Conservation (phyloP, 2,329 filamentous ascomycete genomes). For the Penicillium sp. region DNA sequence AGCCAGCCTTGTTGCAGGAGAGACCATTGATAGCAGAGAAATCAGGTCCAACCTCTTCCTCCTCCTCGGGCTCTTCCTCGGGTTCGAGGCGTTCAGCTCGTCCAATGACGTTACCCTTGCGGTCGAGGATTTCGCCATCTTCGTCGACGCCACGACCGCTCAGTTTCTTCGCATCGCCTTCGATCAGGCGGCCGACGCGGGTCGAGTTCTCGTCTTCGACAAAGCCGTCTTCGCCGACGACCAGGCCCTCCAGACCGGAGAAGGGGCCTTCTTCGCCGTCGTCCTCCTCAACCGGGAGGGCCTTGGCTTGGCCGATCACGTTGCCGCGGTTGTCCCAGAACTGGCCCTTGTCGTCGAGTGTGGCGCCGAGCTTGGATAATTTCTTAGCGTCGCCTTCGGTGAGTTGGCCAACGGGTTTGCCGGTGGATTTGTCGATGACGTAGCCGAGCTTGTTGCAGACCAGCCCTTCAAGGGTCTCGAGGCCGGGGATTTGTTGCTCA, state of each 20-base stretch:
- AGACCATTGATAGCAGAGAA: conserved; percentile 55
- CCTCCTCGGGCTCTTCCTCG: conserved; percentile 33
- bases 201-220: conserved; percentile 50
- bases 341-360: conserved; percentile 59
- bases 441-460: conserved; percentile 46
- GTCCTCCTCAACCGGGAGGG: conserved; percentile 39
- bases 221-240: conserved; percentile 48
- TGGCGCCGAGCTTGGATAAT: conserved; percentile 43
- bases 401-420: conserved; percentile 56
- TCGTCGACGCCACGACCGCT: conserved; percentile 60
- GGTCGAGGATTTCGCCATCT: conserved; percentile 62
- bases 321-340: conserved; percentile 64
- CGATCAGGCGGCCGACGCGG: conserved; percentile 51
- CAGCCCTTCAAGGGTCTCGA: conserved; percentile 39
- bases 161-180: conserved; percentile 60
- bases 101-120: conserved; percentile 60
- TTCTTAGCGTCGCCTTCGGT: conserved; percentile 64
- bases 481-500: conserved; percentile 24
- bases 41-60: conserved; percentile 50
- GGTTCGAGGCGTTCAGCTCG: conserved; percentile 51
- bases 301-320: conserved; percentile 59
- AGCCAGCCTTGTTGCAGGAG: conserved; percentile 58
- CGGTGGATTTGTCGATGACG: conserved; percentile 41
- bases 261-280: conserved; percentile 42
- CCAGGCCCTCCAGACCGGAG: conserved; percentile 47